Conservation (phyloP, 2,329 filamentous ascomycete genomes). For the Endocalyx cinctus region DNA sequence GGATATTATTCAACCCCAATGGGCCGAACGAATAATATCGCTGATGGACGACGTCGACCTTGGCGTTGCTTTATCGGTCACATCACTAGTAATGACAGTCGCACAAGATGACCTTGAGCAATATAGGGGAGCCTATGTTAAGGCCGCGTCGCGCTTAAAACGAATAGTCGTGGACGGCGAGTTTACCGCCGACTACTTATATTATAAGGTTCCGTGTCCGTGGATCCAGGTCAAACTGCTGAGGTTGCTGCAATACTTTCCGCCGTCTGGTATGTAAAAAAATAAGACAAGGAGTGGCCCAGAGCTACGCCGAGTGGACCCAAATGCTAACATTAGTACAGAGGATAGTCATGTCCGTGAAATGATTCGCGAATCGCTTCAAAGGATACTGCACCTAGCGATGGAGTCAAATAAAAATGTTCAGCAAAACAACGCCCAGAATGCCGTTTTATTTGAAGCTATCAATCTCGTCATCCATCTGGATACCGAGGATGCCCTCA, state of each 20-base stretch:
- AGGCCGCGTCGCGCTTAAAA: conserved; percentile 85
- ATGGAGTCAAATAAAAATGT: conserved; percentile 97
- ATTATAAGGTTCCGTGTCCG: conserved; percentile 99
- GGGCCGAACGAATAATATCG: conserved; percentile 97
- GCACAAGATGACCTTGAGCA: conserved; percentile 92
- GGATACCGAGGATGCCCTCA: conserved; percentile 87
- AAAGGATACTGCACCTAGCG: conserved; percentile 85
- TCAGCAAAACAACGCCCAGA: conserved; percentile 98
- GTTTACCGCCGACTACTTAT: conserved; percentile 85
- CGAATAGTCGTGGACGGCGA: conserved; percentile 87
- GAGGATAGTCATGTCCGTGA: conserved; percentile 90
- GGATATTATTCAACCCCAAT: conserved; percentile 90
- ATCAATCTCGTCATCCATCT: conserved; percentile 98
- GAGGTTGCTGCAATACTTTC: conserved; percentile 90
- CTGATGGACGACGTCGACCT: conserved; percentile 96
- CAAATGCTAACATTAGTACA: too few relatives aligned
- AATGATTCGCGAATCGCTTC: conserved; percentile 85
- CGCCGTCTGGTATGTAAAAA: conserved; percentile 74
- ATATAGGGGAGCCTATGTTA: conserved; percentile 91
- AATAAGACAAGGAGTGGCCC: too few relatives aligned
- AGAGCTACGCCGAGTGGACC: too few relatives aligned
- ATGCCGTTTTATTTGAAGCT: conserved; percentile 94
- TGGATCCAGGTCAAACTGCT: conserved; percentile 97
- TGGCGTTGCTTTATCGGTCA: conserved; percentile 91
- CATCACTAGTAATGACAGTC: conserved; percentile 89